Evolutionary conservation across 352 stramenopile species (phyloP).

Genomic region (Globisporangium iwayamae): DNA sequence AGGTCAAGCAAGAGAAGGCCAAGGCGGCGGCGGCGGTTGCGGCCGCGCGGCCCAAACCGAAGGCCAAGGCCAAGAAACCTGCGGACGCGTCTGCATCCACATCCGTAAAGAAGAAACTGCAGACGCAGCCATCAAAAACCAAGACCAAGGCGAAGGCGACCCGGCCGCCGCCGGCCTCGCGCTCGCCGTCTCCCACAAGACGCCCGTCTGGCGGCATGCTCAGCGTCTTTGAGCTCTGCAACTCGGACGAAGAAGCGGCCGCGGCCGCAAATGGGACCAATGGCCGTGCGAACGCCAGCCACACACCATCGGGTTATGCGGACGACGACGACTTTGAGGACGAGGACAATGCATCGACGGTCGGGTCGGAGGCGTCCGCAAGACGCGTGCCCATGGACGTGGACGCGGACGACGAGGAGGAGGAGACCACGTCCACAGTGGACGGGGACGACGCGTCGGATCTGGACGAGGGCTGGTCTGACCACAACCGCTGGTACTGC

Average conservation of each 20-base stretch:
- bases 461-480: conserved; percentile 65
- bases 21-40: conserved; percentile 16
- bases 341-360: conserved; percentile 16
- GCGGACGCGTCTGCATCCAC: not conserved
- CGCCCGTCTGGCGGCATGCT: conserved; percentile 56
- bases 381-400: conserved; percentile 20
- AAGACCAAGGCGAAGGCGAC: not conserved
- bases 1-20: conserved; percentile 19
- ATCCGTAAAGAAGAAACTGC: not conserved
- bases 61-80: not conserved
- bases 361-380: conserved; percentile 9
- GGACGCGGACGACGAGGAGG: conserved; percentile 30
- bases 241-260: conserved; percentile 42
- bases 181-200: conserved; percentile 10
- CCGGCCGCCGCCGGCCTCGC: conserved; percentile 3
- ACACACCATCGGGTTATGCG: conserved; percentile 8
- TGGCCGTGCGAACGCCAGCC: not conserved
- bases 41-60: conserved; percentile 9
- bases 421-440: conserved; percentile 24
- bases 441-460: conserved; percentile 34
- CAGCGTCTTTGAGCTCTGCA: conserved; percentile 76
- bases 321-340: conserved; percentile 26
- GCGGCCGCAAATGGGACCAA: not conserved
- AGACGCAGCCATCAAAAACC: conserved; percentile 3
- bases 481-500: conserved; percentile 89